Base-by-base conservation (phyloP, 2,329 filamentous ascomycete species). In the Ophiostoma quercus region DNA sequence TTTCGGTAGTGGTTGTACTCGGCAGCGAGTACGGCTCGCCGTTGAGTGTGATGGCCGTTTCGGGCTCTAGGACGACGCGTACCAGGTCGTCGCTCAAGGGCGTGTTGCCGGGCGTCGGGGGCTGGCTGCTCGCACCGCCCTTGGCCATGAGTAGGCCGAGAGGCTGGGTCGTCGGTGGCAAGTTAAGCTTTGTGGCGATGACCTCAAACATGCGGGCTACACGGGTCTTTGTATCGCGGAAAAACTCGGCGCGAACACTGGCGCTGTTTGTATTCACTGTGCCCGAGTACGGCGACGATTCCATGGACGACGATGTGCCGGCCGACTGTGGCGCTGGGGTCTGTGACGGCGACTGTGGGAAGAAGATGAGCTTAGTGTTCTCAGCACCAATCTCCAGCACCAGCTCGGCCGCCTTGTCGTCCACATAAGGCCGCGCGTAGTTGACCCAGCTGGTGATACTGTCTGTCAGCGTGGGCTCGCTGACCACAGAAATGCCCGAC, bases 351-450 rank as follows among this genome's bases (percentile, higher is more conserved):
- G n/a, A 65, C 22, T 66, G 41, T 25, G 86, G 79, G 73, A 88
- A 25, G 22, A 66, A 66, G 3, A 32, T 83, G 47, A 92, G 77
- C 39, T 83, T 78, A 2, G 87, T 90, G 68, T 83, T 83, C 75
- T 92, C 90, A 63, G 84, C 84, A 22, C 89, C 88, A 67, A 96
- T 90, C 77, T 98, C 92, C 1, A 97, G 80, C 34, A 98, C 84
- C 29, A 97, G 84, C 77, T 94, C 91, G 71, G 87, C 84, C 0
- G 90, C 80, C 29, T 83, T 83, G 68, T 92, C 88, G 77, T 97
- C 93, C n/a, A 92, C 88, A 75, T 90, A 96, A 0, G 94, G 94
- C 6, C 94, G 88, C 16, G 91, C 87, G 75, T 98, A 98, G 73
- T 87, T 87, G 37, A 96, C 87, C 82, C 87, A 91, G 57, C 79